Evolutionary conservation across 2,329 filamentous ascomycete genomes (phyloP).

Genomic region (Aureobasidium sp.): DNA sequence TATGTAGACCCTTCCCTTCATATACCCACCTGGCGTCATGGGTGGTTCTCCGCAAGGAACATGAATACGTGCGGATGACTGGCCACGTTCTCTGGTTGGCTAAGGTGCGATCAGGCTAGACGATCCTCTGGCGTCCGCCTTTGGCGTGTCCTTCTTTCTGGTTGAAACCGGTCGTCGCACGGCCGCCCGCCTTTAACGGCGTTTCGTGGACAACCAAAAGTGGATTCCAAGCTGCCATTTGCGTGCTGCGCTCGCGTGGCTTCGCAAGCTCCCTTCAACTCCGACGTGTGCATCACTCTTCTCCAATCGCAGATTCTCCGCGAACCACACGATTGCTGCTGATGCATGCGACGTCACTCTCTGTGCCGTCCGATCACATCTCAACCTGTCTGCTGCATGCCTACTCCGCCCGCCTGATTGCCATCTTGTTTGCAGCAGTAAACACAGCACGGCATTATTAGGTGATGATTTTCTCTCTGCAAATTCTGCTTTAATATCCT

Average conservation of each 20-base stretch:
- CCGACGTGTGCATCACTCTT: constrained; percentile 8
- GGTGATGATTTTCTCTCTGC: not conserved
- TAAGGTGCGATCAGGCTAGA: constrained; percentile 10
- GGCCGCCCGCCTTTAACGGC: constrained; percentile 8
- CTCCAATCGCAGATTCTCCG: constrained; percentile 12
- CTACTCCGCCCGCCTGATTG: not conserved
- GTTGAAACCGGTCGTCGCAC: constrained; percentile 10
- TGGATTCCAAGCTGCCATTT: constrained; percentile 10
- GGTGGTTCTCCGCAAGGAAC: constrained; percentile 10
- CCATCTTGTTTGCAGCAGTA: not conserved
- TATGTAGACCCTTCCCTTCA: constrained; percentile 6
- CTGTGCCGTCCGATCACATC: constrained; percentile 1
- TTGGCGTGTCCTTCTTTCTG: constrained; percentile 9
- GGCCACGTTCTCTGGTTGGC: constrained; percentile 6
- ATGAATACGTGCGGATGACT: constrained; percentile 3
- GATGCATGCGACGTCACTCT: constrained; percentile 9
- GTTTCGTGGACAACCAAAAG: constrained; percentile 13
- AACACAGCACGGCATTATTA: not conserved
- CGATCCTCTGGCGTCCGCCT: constrained; percentile 13
- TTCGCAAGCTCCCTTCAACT: constrained; percentile 6
- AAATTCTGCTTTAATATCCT: constrained; percentile 11
- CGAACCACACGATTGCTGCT: not conserved
- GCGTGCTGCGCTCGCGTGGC: constrained; percentile 14
- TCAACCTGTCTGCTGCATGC: constrained; percentile 1
- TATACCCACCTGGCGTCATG: constrained; percentile 11